phyloP scores from a whole-genome alignment of 768 basidiomycete species.

The Amanita pallidorosea region DNA sequence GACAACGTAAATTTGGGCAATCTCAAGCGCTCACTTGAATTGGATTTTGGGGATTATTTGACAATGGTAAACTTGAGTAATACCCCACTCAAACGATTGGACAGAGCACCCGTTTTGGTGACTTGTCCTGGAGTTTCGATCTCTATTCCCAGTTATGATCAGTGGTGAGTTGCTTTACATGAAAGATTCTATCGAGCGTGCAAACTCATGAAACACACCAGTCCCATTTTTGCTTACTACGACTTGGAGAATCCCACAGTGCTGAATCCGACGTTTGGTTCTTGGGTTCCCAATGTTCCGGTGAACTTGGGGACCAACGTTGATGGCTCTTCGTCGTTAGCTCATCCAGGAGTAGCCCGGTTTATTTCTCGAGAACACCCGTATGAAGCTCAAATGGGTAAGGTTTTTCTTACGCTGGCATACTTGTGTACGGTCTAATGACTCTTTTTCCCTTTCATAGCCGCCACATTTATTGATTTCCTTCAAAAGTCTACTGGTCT shows the following conservation, averaged over 20 bases:
- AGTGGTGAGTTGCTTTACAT: not conserved
- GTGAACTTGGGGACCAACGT: not conserved
- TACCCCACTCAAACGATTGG: not conserved
- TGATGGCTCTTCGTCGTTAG: not conserved
- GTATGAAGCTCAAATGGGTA: constrained; percentile 1
- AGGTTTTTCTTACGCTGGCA: not conserved
- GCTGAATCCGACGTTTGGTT: not conserved
- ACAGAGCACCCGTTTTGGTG: not conserved
- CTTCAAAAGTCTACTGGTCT: not conserved
- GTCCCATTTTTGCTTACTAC: not conserved
- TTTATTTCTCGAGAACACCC: not conserved
- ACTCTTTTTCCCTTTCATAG: not conserved
- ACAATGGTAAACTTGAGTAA: not conserved
- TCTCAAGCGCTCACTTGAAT: not conserved
- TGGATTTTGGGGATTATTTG: not conserved
- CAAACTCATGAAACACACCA: not conserved
- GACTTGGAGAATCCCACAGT: not conserved
- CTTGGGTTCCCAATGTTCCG: not conserved
- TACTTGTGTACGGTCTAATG: not conserved
- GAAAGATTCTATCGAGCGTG: not conserved
- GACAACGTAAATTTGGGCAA: not conserved
- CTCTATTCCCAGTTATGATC: not conserved
- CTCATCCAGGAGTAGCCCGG: not conserved
- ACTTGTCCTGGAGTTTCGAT: not conserved
- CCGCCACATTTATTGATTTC: not conserved